phyloP scores from a whole-genome alignment of 2,329 filamentous ascomycete species.

The Tolypocladium ovalisporum region DNA sequence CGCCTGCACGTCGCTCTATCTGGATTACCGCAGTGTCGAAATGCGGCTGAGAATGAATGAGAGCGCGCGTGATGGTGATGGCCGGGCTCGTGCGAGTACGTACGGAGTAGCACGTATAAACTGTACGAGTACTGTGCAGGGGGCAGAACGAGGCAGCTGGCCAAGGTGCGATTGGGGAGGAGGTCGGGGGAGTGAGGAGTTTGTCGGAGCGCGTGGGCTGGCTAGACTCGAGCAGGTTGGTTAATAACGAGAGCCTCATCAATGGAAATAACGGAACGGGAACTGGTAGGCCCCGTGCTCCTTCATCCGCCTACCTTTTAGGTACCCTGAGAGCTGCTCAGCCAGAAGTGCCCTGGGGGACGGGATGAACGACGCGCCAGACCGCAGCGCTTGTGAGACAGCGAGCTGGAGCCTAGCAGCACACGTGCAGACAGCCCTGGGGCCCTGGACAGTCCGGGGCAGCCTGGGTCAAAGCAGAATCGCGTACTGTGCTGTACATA shows the following conservation, averaged over 20 bases:
- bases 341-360: not conserved
- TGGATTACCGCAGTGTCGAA: not conserved
- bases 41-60: constrained; percentile 7
- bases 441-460: not conserved
- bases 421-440: not conserved
- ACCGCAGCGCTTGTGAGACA: not conserved
- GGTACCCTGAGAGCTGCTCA: not conserved
- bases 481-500: not conserved
- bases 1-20: not conserved
- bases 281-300: not conserved
- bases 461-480: not conserved
- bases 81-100: not conserved
- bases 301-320: not conserved
- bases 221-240: not conserved
- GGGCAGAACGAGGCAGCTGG: not conserved
- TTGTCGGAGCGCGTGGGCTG: not conserved
- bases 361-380: not conserved
- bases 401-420: not conserved
- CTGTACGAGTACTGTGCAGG: not conserved
- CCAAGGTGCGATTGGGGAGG: not conserved
- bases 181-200: not conserved
- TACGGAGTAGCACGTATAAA: not conserved
- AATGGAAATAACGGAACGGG: not conserved
- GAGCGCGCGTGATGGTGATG: not conserved
- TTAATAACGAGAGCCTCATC: not conserved